Evolutionary conservation across 2,329 filamentous ascomycete genomes (phyloP).

Genomic region (Curvularia sp.): DNA sequence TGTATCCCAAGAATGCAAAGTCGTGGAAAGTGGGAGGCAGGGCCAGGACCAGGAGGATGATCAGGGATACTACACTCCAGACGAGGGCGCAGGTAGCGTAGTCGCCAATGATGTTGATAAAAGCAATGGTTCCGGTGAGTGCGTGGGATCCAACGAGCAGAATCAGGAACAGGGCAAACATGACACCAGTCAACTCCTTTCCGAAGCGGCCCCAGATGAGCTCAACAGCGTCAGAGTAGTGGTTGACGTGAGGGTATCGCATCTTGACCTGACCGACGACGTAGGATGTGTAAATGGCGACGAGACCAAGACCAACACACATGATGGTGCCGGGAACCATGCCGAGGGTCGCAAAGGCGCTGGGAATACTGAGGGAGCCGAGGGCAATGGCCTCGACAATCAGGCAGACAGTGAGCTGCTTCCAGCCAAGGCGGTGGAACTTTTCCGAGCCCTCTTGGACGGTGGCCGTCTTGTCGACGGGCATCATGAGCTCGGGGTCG

Average conservation of each 20-base stretch:
- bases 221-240: conserved; percentile 73
- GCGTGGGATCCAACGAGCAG: conserved; percentile 76
- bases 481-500: conserved; percentile 42
- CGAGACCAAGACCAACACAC: conserved; percentile 58
- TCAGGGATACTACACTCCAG: conserved; percentile 67
- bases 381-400: conserved; percentile 61
- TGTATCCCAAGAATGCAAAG: conserved; percentile 63
- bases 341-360: conserved; percentile 55
- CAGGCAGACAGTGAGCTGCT: conserved; percentile 57
- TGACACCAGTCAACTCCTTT: conserved; percentile 63
- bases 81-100: conserved; percentile 67
- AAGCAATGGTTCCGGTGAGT: conserved; percentile 72
- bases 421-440: conserved; percentile 58
- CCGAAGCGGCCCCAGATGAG: conserved; percentile 65
- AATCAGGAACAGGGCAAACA: conserved; percentile 52
- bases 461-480: conserved; percentile 40
- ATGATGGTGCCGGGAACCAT: conserved; percentile 57
- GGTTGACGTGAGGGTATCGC: conserved; percentile 65
- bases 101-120: conserved; percentile 68
- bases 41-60: conserved; percentile 66
- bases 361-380: conserved; percentile 56
- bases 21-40: conserved; percentile 69
- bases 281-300: conserved; percentile 68
- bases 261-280: conserved; percentile 68
- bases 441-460: conserved; percentile 49